Percentiles rank a stretch among this genome's conserved stretches.
phyloP scores from a whole-genome alignment of 1,284 basidiomycete genomes.

The Flammula alnicola region DNA sequence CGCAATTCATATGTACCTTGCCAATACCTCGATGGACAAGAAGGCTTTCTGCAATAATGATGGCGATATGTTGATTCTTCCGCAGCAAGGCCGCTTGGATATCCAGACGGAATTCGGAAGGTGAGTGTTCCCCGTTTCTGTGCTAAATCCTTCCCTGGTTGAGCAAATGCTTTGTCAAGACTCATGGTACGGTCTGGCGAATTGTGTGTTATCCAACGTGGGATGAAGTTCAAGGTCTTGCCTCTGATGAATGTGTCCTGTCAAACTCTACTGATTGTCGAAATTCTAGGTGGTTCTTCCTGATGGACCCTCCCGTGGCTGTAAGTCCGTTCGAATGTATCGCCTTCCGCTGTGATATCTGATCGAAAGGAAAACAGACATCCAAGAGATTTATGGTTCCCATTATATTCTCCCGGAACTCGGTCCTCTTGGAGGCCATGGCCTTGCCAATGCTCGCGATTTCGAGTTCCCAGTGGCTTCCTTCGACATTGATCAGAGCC shows the following conservation, averaged over 20 bases:
- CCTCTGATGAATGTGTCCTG: neutral
- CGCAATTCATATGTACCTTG: conserved; percentile 66
- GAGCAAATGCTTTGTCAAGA: conserved; percentile 28
- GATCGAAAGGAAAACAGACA: conserved; percentile 39
- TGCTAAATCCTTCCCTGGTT: neutral
- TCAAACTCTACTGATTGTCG: neutral
- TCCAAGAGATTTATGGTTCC: conserved; percentile 65
- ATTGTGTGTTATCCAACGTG: conserved; percentile 66
- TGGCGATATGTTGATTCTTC: conserved; percentile 72
- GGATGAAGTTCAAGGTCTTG: conserved; percentile 65
- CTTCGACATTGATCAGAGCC: conserved; percentile 65
- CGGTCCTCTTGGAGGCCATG: conserved; percentile 66
- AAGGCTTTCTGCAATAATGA: conserved; percentile 71
- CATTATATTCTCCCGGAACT: conserved; percentile 71
- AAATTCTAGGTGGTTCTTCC: conserved; percentile 49
- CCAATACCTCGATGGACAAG: conserved; percentile 66
- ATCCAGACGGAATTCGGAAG: conserved; percentile 74
- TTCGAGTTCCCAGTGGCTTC: conserved; percentile 67
- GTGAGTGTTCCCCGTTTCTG: conserved; percentile 36
- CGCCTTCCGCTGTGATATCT: neutral
- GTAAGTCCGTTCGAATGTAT: conserved; percentile 33
- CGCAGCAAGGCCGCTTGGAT: conserved; percentile 67
- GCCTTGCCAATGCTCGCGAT: conserved; percentile 66
- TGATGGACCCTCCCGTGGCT: conserved; percentile 58
- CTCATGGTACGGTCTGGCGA: conserved; percentile 71